Evolutionary conservation across 192 early-diverging fungal species (phyloP).

Genomic region (Coemansia sp.): DNA sequence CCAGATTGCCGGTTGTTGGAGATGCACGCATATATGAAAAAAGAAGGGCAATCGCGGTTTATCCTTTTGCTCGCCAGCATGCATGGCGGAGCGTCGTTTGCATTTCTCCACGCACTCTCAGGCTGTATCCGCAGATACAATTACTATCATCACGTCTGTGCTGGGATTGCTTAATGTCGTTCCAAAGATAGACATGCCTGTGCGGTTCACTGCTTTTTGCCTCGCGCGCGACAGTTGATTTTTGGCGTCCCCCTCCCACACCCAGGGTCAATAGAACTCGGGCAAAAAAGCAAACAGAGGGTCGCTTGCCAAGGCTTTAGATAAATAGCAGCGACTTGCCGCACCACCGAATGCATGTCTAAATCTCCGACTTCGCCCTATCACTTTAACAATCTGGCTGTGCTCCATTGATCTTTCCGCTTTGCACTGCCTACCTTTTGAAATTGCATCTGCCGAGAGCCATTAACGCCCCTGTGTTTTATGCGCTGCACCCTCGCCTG

Average conservation of each 20-base stretch:
- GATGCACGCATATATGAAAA: neutral
- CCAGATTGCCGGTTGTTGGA: neutral
- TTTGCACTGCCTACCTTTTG: neutral
- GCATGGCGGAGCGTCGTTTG: neutral
- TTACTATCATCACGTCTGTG: neutral
- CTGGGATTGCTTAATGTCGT: neutral
- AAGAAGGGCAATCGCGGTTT: neutral
- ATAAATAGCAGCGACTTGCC: slow-evolving; percentile 1
- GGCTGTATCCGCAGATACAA: slow-evolving; percentile 6
- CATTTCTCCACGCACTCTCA: neutral
- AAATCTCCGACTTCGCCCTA: neutral
- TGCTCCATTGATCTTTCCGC: neutral
- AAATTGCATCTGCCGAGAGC: neutral
- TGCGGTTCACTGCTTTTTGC: neutral
- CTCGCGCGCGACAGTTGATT: slow-evolving; percentile 1
- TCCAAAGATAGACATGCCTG: slow-evolving; percentile 4
- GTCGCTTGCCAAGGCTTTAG: neutral
- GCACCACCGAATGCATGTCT: too few species aligned
- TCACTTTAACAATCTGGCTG: neutral
- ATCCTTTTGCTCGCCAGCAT: slow-evolving; percentile 5
- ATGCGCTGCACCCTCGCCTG: neutral
- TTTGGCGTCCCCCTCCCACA: neutral
- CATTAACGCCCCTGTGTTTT: neutral
- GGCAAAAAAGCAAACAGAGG: neutral
- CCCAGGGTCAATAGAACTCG: neutral